A percentile compares a stretch with the other conserved stretches of the same genome.
These are phyloP conservation scores for Yamadazyma diospyri DNA, from an alignment of 1,139 yeast species.

Conservation along the genomic window DNA sequence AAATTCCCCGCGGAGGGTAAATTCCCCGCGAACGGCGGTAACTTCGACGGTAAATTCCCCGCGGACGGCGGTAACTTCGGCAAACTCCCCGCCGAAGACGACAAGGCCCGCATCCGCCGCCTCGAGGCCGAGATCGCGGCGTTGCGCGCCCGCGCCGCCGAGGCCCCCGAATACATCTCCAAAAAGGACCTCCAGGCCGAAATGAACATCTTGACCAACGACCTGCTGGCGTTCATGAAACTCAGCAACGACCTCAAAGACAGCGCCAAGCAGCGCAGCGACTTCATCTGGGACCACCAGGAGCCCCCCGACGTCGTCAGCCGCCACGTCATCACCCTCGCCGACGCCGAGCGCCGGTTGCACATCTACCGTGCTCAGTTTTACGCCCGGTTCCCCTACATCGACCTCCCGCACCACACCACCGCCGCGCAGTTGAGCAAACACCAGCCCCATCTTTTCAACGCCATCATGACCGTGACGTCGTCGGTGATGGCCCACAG, in stretches of 20 bases:
- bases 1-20: neutral
- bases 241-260: slow-evolving; percentile 35
- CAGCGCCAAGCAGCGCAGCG: slow-evolving; percentile 37
- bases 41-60: neutral
- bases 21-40: neutral
- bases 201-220: slow-evolving; percentile 27
- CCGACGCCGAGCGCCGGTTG: slow-evolving; percentile 49
- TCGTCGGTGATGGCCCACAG: slow-evolving; percentile 40
- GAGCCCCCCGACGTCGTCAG: slow-evolving; percentile 42
- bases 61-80: neutral
- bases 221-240: slow-evolving; percentile 27
- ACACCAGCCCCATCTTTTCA: slow-evolving; percentile 58
- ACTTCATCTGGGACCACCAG: slow-evolving; percentile 21
- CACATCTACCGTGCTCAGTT: slow-evolving; percentile 38
- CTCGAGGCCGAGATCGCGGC: slow-evolving; percentile 4
- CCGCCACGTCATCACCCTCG: slow-evolving; percentile 42
- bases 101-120: neutral
- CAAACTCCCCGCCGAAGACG: neutral
- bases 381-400: slow-evolving; percentile 48
- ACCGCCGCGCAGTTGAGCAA: slow-evolving; percentile 47
- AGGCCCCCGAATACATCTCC: slow-evolving; percentile 18
- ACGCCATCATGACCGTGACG: slow-evolving; percentile 62
- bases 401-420: slow-evolving; percentile 43
- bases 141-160: slow-evolving; percentile 20
- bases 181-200: slow-evolving; percentile 38